phyloP scores from a whole-genome alignment of 768 basidiomycete species.

The Amanita muscaria region DNA sequence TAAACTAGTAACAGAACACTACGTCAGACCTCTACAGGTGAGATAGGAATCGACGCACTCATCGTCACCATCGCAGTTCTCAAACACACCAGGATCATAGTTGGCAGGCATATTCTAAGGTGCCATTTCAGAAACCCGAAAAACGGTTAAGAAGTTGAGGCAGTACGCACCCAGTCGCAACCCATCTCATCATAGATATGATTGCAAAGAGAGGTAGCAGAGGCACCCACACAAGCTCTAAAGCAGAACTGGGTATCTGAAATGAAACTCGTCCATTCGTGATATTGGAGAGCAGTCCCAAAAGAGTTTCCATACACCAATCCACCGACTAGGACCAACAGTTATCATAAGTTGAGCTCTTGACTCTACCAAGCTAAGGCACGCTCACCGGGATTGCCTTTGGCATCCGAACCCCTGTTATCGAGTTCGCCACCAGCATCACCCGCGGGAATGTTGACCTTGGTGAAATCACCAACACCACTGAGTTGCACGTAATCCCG shows the following conservation, averaged over 20 bases:
- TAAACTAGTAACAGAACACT: slow-evolving; percentile 19
- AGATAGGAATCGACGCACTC: slow-evolving; percentile 24
- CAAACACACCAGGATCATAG: slow-evolving; percentile 51
- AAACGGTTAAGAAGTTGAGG: not conserved
- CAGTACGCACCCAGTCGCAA: slow-evolving; percentile 34
- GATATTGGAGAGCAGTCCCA: slow-evolving; percentile 43
- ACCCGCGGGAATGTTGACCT: slow-evolving; percentile 42
- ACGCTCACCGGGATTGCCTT: slow-evolving; percentile 38
- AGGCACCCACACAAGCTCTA: slow-evolving; percentile 58
- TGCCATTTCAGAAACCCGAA: slow-evolving; percentile 13
- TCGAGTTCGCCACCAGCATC: slow-evolving; percentile 71
- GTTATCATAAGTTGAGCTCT: too few relatives aligned
- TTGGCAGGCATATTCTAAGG: slow-evolving; percentile 68
- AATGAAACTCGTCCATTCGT: slow-evolving; percentile 84
- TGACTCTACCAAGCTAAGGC: too few relatives aligned
- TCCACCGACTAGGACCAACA: slow-evolving; percentile 68
- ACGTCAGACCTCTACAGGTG: not conserved
- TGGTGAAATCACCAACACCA: slow-evolving; percentile 64
- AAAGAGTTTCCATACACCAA: slow-evolving; percentile 61
- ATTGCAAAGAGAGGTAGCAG: slow-evolving; percentile 54
- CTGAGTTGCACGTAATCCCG: slow-evolving; percentile 54
- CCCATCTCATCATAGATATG: slow-evolving; percentile 74
- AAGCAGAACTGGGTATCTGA: slow-evolving; percentile 61
- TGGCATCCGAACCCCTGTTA: slow-evolving; percentile 60
- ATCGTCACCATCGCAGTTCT: slow-evolving; percentile 56